A percentile compares a stretch with the other conserved stretches of the same genome.
These are phyloP conservation scores for Neofusicoccum umdonicola DNA, from an alignment of 2,329 filamentous ascomycete species.

Conservation along the genomic window DNA sequence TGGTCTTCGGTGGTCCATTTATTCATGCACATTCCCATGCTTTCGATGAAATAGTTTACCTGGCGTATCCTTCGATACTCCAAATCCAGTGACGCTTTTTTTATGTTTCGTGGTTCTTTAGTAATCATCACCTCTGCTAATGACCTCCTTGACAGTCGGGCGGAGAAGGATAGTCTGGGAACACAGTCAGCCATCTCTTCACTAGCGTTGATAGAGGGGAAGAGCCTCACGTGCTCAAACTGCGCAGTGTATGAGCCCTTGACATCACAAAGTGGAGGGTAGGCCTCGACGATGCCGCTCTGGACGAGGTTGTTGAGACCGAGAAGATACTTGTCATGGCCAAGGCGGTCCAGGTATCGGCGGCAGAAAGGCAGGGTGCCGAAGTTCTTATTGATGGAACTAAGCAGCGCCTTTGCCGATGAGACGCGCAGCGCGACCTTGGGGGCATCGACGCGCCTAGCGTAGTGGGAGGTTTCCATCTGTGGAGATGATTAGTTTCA, in stretches of 20 bases:
- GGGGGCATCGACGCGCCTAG: slow-evolving; percentile 67
- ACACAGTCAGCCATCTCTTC: not conserved
- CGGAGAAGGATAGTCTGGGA: slow-evolving; percentile 67
- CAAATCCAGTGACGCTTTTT: not conserved
- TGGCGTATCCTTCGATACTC: not conserved
- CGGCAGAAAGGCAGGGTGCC: slow-evolving; percentile 88
- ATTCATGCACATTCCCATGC: not conserved
- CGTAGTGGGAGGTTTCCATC: slow-evolving; percentile 84
- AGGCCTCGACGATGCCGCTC: slow-evolving; percentile 81
- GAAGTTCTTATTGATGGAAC: slow-evolving; percentile 94
- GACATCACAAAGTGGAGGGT: slow-evolving; percentile 84
- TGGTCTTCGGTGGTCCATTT: not conserved
- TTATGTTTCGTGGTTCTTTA: slow-evolving; percentile 39
- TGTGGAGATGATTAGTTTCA: not conserved
- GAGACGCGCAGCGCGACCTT: slow-evolving; percentile 74
- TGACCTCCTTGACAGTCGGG: slow-evolving; percentile 71
- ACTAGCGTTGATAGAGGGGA: no score
- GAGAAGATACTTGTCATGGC: slow-evolving; percentile 89
- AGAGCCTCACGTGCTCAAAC: slow-evolving; percentile 78
- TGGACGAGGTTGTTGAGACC: slow-evolving; percentile 85
- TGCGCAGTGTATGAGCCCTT: slow-evolving; percentile 95
- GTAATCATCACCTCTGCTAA: slow-evolving; percentile 83
- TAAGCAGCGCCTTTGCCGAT: slow-evolving; percentile 82
- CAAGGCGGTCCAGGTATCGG: slow-evolving; percentile 86
- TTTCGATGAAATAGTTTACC: not conserved